Base-by-base conservation (phyloP, 306 rosid species). In the Quercus aquifolioides region DNA sequence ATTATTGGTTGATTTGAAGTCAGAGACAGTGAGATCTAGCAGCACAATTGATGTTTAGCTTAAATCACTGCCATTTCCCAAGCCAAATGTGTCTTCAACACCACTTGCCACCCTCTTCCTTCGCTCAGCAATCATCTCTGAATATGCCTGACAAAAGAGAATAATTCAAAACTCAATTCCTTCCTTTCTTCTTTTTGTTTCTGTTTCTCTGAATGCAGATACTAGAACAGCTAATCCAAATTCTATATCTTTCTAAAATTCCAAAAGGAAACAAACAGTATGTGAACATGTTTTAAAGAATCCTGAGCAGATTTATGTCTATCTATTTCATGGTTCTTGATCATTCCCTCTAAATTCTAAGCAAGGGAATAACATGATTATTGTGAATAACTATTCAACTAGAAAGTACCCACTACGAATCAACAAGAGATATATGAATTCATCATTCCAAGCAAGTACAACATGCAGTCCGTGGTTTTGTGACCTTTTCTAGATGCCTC, bases 91-190 rank as follows among this genome's bases (percentile, higher is more conserved):
- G 87, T 92, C 99, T 84, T 94, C 97, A 70, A 79, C 87, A 5
- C 99, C 97, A 69, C 78, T 87, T 67, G 89, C 85, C 81, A 94
- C 92, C 82, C 72, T 87, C 71, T 78, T 85, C 71, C 94, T 88
- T 69, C 97, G 85, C 79, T 90, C 97, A 0, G 95, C 97, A 74
- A 92, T 94, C 99, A 91, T 92, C 26, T 84, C 92, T 28, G 92
- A 77, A 76, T 94, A 92, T 60, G 91, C 97, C 99, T 92, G 89
- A 74, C 72, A 83, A 81, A 51, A 18, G 73, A 81, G 59, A 85
- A 17, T 57, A 43, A 59, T 33, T 79, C 74, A 69, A 41, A 46
- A 71, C 13, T 5, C 69, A 15, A 26, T 4, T 33, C 26, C 14
- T 68, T 68, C 71, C 33, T 30, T 56, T 25, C 65, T 78, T 31